Evolutionary conservation across 345 rosid species (phyloP), one percentile per base, ranked within the genome.

Genomic region (Isatis tinctoria): DNA sequence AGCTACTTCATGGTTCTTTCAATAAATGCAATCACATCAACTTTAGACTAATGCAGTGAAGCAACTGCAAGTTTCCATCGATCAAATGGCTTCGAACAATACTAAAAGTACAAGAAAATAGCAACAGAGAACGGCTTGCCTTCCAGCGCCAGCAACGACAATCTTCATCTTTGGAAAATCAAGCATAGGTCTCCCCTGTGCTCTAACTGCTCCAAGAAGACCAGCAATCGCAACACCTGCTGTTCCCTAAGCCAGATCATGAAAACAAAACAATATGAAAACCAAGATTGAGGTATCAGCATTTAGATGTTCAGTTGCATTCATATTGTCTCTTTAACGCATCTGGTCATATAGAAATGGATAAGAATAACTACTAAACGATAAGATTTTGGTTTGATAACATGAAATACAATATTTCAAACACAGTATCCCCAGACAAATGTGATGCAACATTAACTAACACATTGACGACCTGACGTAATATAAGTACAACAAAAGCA

Each of bases 61-160:
- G 69, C 51, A 51, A 44, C 69, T n/a, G 8, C 26, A 64, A 20
- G 36, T 60, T 27, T 39, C 8, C 26, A 62, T 32, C 30, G 3
- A 22, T 14, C 43, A 64, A 53, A 18, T 52, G 47, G 51, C 61
- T 67, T 58, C 36, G 39, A 70, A 11, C 5, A 9, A 30, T 20
- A 58, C n/a, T n/a, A n/a, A n/a, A 40, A 12, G 0, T 57, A 43
- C 13, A 30, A 69, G 16, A 30, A 52, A 36, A 30, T 4, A 30
- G 27, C 9, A 65, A 39, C 48, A 57, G 39, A 37, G 45, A 71
- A 40, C 2, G 27, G 41, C 39, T 39, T 70, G 86, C 98, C 98
- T 94, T 83, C 98, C 98, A 80, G 98, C 98, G 63, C 98, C 97
- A 79, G 98, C 95, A 80, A 91, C 97, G 83, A 95, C 99, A 18